A percentile compares a stretch with the other conserved stretches of the same genome.
These are phyloP conservation scores for Leptographium procerum DNA, from an alignment of 2,329 filamentous ascomycete species.

Conservation along the genomic window DNA sequence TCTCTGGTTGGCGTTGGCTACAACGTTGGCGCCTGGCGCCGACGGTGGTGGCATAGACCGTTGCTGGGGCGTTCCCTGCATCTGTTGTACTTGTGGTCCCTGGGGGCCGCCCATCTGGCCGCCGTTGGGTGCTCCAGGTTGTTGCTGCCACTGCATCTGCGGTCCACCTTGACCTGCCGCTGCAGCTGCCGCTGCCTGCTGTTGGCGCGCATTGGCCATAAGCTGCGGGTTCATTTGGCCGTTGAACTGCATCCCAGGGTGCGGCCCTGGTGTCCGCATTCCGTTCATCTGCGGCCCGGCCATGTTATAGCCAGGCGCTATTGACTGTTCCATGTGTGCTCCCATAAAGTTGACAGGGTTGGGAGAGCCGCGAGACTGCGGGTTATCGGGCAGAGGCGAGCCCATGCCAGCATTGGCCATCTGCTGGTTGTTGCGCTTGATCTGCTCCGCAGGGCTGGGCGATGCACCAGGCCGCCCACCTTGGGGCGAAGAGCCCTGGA, in stretches of 20 bases:
- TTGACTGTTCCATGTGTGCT: constrained; percentile 49
- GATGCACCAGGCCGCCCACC: constrained; percentile 59
- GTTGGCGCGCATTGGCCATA: constrained; percentile 35
- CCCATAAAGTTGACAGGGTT: constrained; percentile 51
- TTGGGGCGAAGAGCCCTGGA: constrained; percentile 60
- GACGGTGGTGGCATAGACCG: constrained; percentile 58
- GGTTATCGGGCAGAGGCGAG: constrained; percentile 59
- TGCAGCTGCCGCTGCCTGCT: constrained; percentile 15
- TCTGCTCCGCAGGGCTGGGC: constrained; percentile 66
- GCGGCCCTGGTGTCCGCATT: constrained; percentile 59
- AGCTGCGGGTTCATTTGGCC: constrained; percentile 51
- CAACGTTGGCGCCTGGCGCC: constrained; percentile 33
- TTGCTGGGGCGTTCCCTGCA: constrained; percentile 63
- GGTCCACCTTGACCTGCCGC: constrained; percentile 19
- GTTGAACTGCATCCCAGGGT: constrained; percentile 46
- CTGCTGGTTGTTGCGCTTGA: constrained; percentile 67
- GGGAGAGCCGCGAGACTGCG: constrained; percentile 54
- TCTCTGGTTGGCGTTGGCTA: constrained; percentile 37
- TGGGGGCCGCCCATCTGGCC: constrained; percentile 25
- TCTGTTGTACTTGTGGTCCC: constrained; percentile 28
- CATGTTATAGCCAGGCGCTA: constrained; percentile 45
- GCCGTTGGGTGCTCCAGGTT: constrained; percentile 28
- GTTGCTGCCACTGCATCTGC: constrained; percentile 38
- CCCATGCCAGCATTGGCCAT: constrained; percentile 59
- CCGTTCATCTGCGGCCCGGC: constrained; percentile 47